Evolutionary conservation across 768 basidiomycete species (phyloP).

Genomic region (Crepidotus variabilis): DNA sequence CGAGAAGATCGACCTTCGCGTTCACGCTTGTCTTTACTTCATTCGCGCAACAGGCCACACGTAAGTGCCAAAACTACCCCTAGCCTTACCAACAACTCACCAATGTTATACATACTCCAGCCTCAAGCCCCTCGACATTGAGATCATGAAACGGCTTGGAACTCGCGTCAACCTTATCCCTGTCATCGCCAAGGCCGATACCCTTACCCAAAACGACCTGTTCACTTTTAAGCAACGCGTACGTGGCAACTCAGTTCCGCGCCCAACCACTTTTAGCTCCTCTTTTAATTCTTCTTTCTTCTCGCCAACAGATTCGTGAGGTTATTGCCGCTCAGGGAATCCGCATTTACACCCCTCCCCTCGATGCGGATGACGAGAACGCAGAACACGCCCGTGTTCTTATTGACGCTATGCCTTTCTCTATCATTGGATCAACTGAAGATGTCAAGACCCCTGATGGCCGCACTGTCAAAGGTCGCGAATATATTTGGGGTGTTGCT

Average conservation of each 20-base stretch:
- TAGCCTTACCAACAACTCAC: neutral
- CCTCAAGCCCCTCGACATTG: conserved; percentile 95
- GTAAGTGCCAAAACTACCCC: conserved; percentile 45
- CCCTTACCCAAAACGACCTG: conserved; percentile 91
- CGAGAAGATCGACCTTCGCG: conserved; percentile 92
- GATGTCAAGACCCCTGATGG: conserved; percentile 93
- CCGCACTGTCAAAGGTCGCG: conserved; percentile 91
- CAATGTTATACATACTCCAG: conserved; percentile 30
- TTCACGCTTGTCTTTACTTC: conserved; percentile 97
- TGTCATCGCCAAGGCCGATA: conserved; percentile 96
- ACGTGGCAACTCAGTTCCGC: conserved; percentile 25
- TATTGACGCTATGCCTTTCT: conserved; percentile 93
- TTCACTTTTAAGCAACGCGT: conserved; percentile 91
- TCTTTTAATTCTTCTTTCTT: conserved; percentile 8
- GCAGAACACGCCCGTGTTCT: conserved; percentile 88
- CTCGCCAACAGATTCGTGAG: conserved; percentile 66
- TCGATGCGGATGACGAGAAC: conserved; percentile 83
- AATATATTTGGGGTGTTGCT: conserved; percentile 99
- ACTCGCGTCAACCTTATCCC: conserved; percentile 98
- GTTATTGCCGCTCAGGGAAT: conserved; percentile 90
- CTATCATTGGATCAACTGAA: conserved; percentile 95
- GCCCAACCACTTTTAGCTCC: conserved; percentile 9
- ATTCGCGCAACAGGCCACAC: conserved; percentile 95
- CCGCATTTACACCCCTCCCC: conserved; percentile 89
- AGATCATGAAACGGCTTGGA: conserved; percentile 99